Evolutionary conservation across 768 basidiomycete genomes (phyloP), one percentile per base, ranked within the genome.

Genomic region (Strobilomyces echinocephalus): DNA sequence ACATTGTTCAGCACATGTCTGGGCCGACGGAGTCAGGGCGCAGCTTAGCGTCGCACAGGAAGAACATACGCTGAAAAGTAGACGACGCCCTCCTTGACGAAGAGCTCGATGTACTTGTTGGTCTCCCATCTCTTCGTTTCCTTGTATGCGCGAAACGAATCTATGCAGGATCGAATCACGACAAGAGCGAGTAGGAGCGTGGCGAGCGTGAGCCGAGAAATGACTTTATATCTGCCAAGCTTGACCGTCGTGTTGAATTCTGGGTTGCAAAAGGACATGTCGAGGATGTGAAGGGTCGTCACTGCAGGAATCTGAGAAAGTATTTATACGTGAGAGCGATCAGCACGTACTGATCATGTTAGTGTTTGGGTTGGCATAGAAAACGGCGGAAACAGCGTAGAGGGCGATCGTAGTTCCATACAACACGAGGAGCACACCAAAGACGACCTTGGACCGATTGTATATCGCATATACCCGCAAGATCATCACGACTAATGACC

Each of bases 401-500:
- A 55, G 20, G 36, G 40, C 3, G 9, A 66, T 21, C 10, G 43
- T 53, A 6, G 38, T n/a, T 8, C 12, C 43, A 12, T 62, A 64
- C 26, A 58, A 8, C 16, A 46, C 44, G 5, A 66, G 54, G 10
- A 64, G 56, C 20, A 55, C n/a, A 8, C 48, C 42, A 8, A 64
- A 42, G 30, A 64, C 26, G 12, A 43, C 26, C 50, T 16, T 60
- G 16, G 61, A 60, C 35, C 36, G 47, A 18, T 38, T 18, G 36
- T 65, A 66, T 50, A 66, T 53, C n/a, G 64, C 62, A 30, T 65
- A 67, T 12, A 66, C 54, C 0, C 64, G 59, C 8, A 65, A 30
- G 47, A 65, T 59, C 64, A 65, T 65, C 31, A 60, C 41, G 8
- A 64, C 64, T 65, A 36, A 16, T 47, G 2, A n/a, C n/a, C 31